Evolutionary conservation across 2,329 filamentous ascomycete genomes (phyloP).

Genomic region (Grosmannia serpens): DNA sequence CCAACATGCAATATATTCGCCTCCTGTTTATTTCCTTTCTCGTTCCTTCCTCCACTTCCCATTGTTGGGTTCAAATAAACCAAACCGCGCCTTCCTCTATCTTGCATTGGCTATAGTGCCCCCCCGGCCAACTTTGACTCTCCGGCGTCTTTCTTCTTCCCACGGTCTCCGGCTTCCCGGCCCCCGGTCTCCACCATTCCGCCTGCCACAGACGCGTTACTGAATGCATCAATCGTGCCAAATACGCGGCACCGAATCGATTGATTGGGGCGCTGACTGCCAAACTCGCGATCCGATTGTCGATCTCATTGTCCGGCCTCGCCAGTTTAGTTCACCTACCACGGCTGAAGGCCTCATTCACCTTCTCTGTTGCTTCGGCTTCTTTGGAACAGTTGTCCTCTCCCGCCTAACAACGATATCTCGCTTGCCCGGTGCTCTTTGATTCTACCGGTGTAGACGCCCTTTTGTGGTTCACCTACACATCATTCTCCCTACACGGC

Average conservation of each 20-base stretch:
- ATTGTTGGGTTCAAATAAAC: background rate
- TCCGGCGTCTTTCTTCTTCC: background rate
- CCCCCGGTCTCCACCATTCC: background rate
- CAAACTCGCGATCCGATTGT: background rate
- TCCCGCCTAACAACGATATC: background rate
- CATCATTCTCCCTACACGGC: background rate
- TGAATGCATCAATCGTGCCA: constrained; percentile 15
- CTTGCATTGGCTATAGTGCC: background rate
- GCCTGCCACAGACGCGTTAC: background rate
- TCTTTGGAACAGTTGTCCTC: background rate
- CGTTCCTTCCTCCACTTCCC: background rate
- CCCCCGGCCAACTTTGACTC: background rate
- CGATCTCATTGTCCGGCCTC: background rate
- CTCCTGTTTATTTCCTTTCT: background rate
- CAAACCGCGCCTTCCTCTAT: background rate
- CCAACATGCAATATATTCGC: background rate
- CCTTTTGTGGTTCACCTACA: background rate
- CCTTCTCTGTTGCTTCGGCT: background rate
- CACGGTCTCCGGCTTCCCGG: background rate
- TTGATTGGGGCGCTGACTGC: constrained; percentile 15
- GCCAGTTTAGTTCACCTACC: background rate
- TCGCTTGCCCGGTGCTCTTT: too few species aligned
- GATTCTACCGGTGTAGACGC: background rate
- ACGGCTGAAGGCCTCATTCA: background rate
- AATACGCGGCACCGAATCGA: constrained; percentile 12